Percentiles rank a stretch among this genome's conserved stretches.
These are phyloP conservation scores for Cladosporium colombiae DNA, from an alignment of 2,329 filamentous ascomycete species.

Conservation along the genomic window DNA sequence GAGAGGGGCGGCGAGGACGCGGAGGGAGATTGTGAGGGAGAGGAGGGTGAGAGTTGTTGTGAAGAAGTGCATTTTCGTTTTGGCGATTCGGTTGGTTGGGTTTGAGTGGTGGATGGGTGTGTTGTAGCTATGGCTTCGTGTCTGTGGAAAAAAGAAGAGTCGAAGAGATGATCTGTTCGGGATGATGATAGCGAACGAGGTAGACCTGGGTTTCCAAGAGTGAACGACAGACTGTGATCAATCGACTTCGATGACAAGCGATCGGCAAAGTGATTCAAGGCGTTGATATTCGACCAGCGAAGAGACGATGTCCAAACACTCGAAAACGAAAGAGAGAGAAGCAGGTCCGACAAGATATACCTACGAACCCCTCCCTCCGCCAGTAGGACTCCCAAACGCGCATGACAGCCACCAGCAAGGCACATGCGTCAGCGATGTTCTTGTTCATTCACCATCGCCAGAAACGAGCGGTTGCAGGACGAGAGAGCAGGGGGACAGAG, in stretches of 20 bases:
- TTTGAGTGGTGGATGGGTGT: neutral
- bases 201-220: neutral
- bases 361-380: neutral
- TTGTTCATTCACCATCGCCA: neutral
- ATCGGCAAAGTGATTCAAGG: neutral
- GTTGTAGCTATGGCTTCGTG: neutral
- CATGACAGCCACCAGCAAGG: slow-evolving; percentile 12
- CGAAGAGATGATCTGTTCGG: neutral
- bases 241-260: neutral
- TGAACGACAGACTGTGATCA: neutral
- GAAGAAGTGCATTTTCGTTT: slow-evolving; percentile 22
- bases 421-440: neutral
- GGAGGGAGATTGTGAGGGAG: slow-evolving; percentile 20
- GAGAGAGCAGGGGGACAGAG: neutral
- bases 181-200: neutral
- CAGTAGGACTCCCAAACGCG: slow-evolving; percentile 10
- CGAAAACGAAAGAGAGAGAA: neutral
- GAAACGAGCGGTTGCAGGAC: neutral
- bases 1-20: slow-evolving; percentile 22
- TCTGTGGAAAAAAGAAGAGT: neutral
- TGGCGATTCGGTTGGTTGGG: neutral
- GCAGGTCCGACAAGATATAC: slow-evolving; percentile 3
- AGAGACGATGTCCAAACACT: neutral
- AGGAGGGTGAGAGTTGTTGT: slow-evolving; percentile 24
- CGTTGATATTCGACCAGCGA: slow-evolving; percentile 3